Conservation (phyloP, 2,329 filamentous ascomycete species). For the Epichloe aotearoae region DNA sequence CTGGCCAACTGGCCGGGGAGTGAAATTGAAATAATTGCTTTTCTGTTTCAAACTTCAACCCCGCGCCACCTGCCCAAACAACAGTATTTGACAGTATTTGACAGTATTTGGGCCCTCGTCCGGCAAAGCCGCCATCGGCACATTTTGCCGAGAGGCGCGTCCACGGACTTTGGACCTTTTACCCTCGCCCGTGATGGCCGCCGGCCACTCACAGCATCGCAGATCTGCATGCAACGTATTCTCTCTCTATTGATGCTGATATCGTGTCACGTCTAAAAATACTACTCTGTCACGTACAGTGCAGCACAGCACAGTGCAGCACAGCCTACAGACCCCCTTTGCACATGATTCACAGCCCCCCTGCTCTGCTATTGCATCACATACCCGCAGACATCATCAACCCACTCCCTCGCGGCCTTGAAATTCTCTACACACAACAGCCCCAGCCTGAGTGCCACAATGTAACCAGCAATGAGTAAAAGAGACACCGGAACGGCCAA, state of each 20-base stretch:
- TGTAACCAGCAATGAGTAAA: constrained; percentile 10
- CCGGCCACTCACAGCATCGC: neutral
- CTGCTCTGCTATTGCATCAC: neutral
- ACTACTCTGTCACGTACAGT: neutral
- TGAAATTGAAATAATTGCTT: neutral
- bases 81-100: no score
- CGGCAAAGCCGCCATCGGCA: no score
- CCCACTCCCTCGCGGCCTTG: constrained; percentile 4
- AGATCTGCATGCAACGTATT: no score
- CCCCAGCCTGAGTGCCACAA: constrained; percentile 16
- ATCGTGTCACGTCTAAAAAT: neutral
- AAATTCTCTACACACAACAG: constrained; percentile 9
- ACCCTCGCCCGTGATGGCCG: neutral
- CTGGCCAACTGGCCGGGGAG: neutral
- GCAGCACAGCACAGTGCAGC: no score
- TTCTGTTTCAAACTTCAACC: no score
- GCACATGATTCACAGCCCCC: no score
- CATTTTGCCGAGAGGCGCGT: no score
- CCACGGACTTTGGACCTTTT: no score
- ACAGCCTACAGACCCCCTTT: no score
- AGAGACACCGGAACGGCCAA: constrained; percentile 17
- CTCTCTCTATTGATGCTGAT: neutral
- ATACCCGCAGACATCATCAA: constrained; percentile 1
- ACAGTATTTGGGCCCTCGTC: no score
- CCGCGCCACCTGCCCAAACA: no score